Conservation (phyloP, 495 filamentous ascomycete species). For the Saxophila tyrrhenica region DNA sequence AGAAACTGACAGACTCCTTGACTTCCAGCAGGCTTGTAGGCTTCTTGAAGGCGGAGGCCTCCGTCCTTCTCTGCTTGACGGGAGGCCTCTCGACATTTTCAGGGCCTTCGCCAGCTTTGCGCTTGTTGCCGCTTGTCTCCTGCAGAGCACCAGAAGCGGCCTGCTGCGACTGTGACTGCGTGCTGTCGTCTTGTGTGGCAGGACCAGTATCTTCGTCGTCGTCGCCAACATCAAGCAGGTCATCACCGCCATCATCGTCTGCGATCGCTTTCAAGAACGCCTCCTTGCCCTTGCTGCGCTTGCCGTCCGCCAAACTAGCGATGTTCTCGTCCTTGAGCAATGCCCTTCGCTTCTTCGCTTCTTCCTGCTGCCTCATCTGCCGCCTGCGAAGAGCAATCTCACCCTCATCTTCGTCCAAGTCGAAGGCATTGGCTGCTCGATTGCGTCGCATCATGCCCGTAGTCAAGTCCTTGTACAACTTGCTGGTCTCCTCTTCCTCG, state of each 20-base stretch:
- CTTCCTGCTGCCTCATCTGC: slow-evolving; percentile 72
- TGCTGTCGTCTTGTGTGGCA: slow-evolving; percentile 34
- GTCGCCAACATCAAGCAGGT: slow-evolving; percentile 44
- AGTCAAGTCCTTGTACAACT: slow-evolving; percentile 84
- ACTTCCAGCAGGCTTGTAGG: slow-evolving; percentile 65
- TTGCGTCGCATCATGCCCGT: slow-evolving; percentile 74
- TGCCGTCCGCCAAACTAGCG: slow-evolving; percentile 76
- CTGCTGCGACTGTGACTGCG: slow-evolving; percentile 31
- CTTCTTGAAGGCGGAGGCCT: slow-evolving; percentile 41
- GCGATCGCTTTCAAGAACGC: slow-evolving; percentile 87
- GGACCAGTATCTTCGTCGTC: slow-evolving; percentile 14
- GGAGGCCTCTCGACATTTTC: slow-evolving; percentile 42
- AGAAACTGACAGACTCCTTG: slow-evolving; percentile 63
- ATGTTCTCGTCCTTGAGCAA: slow-evolving; percentile 84
- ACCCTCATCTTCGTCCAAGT: slow-evolving; percentile 69
- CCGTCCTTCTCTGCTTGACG: slow-evolving; percentile 55
- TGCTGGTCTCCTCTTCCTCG: slow-evolving; percentile 76
- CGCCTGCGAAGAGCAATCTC: slow-evolving; percentile 68
- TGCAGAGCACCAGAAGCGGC: slow-evolving; percentile 26
- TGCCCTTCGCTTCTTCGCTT: slow-evolving; percentile 82
- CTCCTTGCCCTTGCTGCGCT: slow-evolving; percentile 79
- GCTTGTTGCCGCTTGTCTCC: slow-evolving; percentile 34
- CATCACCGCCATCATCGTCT: slow-evolving; percentile 70
- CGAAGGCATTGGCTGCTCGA: slow-evolving; percentile 58
- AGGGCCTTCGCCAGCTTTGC: slow-evolving; percentile 42